Evolutionary conservation across 208 protist genomes (phyloP).

Genomic region (Lotmaria passim): DNA sequence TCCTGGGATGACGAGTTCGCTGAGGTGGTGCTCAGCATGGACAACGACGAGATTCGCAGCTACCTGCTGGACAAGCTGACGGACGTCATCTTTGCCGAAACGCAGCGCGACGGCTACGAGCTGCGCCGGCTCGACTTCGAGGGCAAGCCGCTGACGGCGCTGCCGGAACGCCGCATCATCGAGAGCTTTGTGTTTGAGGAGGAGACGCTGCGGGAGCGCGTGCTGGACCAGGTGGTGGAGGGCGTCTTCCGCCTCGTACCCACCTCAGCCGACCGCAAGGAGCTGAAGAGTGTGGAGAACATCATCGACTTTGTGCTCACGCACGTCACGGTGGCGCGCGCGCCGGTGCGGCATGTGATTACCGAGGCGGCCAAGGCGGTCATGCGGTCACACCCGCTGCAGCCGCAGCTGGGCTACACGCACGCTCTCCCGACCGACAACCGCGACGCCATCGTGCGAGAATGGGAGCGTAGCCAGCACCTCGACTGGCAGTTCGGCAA

Average conservation of each 20-base stretch:
- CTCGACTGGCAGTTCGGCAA: constrained; percentile 93
- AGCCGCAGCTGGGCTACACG: constrained; percentile 86
- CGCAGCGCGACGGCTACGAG: constrained; percentile 91
- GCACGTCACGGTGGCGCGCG: constrained; percentile 73
- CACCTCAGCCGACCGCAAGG: constrained; percentile 76
- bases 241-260: constrained; percentile 82
- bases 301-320: constrained; percentile 88
- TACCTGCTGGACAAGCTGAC: constrained; percentile 86
- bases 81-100: constrained; percentile 89
- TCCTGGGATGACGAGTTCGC: constrained; percentile 87
- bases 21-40: constrained; percentile 78
- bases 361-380: constrained; percentile 67
- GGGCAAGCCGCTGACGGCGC: constrained; percentile 87
- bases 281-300: constrained; percentile 82
- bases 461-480: constrained; percentile 91
- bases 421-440: constrained; percentile 87
- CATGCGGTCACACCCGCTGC: constrained; percentile 69
- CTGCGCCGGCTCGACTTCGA: constrained; percentile 92
- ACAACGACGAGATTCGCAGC: constrained; percentile 60
- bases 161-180: constrained; percentile 88
- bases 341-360: constrained; percentile 35
- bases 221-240: constrained; percentile 87
- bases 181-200: constrained; percentile 91
- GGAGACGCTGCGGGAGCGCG: constrained; percentile 88
- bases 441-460: constrained; percentile 73